Evolutionary conservation across 2,329 filamentous ascomycete species (phyloP), one percentile per base, ranked within the genome.

Genomic region (Davidsoniella eucalypti): DNA sequence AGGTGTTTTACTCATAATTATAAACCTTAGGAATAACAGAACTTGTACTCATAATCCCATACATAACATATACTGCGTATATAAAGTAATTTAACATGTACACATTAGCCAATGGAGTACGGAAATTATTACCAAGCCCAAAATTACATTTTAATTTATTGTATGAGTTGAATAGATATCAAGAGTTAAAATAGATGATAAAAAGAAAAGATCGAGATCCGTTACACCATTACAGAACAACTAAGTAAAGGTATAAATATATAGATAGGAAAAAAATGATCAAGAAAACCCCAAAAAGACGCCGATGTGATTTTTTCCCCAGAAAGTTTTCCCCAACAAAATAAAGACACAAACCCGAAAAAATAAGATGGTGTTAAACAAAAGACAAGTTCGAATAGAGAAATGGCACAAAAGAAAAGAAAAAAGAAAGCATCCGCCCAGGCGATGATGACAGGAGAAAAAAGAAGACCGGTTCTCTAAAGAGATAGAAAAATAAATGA

Each of bases 21-120:
- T 33, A 12, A 23, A 33, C 6, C 7, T 38, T 37, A 50, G 47
- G 47, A 36, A 50, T 36, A 23, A 50, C 47, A 50, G 47, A 36
- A 49, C 47, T 33, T 12, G 12, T 33, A 33, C 29, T 33, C 3
- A 33, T 12, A 10, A 33, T 12, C 12, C 4, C 29, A 33, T 9
- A 9, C 29, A 33, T 33, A 33, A 33, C 29, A 33, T 33, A 33
- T 33, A 12, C 8, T 33, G 29, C 6, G 26, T 33, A 33, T 33
- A 33, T 33, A 33, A 33, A 33, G 29, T 4, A 33, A 3, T 33
- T 33, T 0, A 12, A 33, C 6, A 33, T 33, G 29, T 33, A 33
- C 12, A 33, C 9, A 12, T 5, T 5, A 23, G 4, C 2, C 21
- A 23, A 23, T 23, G 5, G 21, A 23, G 21, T 23, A 23, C 29